Conservation (phyloP, 495 filamentous ascomycete genomes). For the Chaetomium cochliodes region DNA sequence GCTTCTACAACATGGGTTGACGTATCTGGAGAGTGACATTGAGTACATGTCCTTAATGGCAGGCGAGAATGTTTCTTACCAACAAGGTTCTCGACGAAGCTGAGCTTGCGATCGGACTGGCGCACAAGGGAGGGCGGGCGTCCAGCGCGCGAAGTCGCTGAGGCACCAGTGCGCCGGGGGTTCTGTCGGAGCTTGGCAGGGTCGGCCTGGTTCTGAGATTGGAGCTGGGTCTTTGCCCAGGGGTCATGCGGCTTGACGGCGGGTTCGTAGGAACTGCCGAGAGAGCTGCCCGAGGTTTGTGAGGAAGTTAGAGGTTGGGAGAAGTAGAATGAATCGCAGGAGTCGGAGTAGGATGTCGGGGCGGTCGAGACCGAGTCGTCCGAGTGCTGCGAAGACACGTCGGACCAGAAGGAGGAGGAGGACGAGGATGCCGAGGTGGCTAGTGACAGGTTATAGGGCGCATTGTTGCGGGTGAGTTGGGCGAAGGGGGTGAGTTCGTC, state of each 20-base stretch:
- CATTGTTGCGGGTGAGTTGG: conserved; percentile 43
- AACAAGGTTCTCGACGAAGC: conserved; percentile 96
- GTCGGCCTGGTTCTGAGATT: conserved; percentile 42
- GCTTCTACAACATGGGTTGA: conserved; percentile 95
- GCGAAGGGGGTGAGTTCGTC: conserved; percentile 48
- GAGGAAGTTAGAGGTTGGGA: conserved; percentile 32
- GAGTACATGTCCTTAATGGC: conserved; percentile 28
- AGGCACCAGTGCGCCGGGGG: conserved; percentile 68
- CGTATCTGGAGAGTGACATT: conserved; percentile 64
- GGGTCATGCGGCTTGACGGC: conserved; percentile 29
- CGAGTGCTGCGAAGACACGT: conserved; percentile 59
- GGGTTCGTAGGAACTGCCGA: conserved; percentile 34
- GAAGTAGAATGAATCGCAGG: conserved; percentile 44
- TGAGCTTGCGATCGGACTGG: conserved; percentile 89
- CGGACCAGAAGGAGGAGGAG: conserved; percentile 78
- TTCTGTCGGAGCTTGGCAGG: conserved; percentile 73
- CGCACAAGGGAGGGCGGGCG: conserved; percentile 80
- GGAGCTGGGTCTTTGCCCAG: no score
- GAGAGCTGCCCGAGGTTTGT: conserved; percentile 35
- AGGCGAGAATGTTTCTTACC: conserved; percentile 63
- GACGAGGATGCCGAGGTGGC: conserved; percentile 72
- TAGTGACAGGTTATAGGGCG: conserved; percentile 65
- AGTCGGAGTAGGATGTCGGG: conserved; percentile 42
- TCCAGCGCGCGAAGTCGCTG: conserved; percentile 55
- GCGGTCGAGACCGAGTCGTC: conserved; percentile 42